Conservation (phyloP, 2,329 filamentous ascomycete species). For the Raffaelea arxii region DNA sequence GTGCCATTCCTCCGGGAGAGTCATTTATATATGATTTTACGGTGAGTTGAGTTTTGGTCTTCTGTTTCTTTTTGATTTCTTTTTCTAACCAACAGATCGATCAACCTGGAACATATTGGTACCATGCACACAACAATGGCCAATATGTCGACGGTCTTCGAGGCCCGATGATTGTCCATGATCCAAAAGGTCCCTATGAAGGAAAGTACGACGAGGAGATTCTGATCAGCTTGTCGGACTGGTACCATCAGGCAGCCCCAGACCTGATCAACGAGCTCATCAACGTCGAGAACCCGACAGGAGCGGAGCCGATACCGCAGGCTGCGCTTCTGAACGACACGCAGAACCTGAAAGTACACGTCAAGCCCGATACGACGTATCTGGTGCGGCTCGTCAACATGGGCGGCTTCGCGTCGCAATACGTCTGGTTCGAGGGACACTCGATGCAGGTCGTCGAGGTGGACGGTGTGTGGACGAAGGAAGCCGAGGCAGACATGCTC, state of each 20-base stretch:
- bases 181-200: slow-evolving; percentile 47
- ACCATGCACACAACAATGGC: slow-evolving; percentile 57
- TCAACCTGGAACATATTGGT: slow-evolving; percentile 65
- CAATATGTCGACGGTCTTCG: slow-evolving; percentile 61
- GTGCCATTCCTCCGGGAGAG: slow-evolving; percentile 50
- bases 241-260: slow-evolving; percentile 54
- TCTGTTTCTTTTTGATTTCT: background rate
- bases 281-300: slow-evolving; percentile 43
- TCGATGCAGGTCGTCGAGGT: slow-evolving; percentile 62
- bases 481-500: slow-evolving; percentile 49
- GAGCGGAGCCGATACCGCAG: slow-evolving; percentile 57
- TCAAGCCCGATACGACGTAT: slow-evolving; percentile 61
- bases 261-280: slow-evolving; percentile 38
- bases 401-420: slow-evolving; percentile 59
- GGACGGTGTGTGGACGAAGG: slow-evolving; percentile 59
- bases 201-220: slow-evolving; percentile 52
- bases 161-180: slow-evolving; percentile 54
- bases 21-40: slow-evolving; percentile 62
- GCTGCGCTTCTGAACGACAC: slow-evolving; percentile 64
- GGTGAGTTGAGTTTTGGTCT: slow-evolving; percentile 24
- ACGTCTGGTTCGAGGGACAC: slow-evolving; percentile 57
- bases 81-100: slow-evolving; percentile 6
- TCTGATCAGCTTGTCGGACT: slow-evolving; percentile 58
- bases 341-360: slow-evolving; percentile 45
- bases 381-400: slow-evolving; percentile 64